A percentile compares a stretch with the other conserved stretches of the same genome.
phyloP scores from a whole-genome alignment of 441 rosid genomes.

The Euphorbia neoarborescens region DNA sequence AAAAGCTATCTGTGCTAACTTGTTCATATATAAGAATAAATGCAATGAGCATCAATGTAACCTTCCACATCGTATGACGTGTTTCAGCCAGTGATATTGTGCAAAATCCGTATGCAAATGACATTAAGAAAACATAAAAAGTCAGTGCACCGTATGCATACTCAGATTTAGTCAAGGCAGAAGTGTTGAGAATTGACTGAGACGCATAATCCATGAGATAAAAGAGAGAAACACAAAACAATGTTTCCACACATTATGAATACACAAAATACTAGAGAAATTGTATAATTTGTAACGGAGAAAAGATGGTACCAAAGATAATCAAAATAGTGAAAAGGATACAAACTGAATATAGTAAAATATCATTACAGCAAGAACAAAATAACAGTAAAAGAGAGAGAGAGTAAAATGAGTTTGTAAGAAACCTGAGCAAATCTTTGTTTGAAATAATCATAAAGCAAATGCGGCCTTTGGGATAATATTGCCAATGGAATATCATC shows the following conservation, averaged over 20 bases:
- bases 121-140: background rate
- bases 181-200: background rate
- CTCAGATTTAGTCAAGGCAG: background rate
- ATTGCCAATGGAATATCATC: constrained; percentile 83
- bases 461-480: constrained; percentile 77
- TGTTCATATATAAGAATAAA: background rate
- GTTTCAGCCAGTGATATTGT: background rate
- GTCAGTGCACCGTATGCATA: background rate
- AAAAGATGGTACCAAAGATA: background rate
- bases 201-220: background rate
- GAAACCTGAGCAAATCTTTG: constrained; percentile 99
- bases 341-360: background rate
- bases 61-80: background rate
- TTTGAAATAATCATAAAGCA: constrained; percentile 96
- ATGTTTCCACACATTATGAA: background rate
- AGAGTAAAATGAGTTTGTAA: constrained; percentile 10
- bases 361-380: background rate
- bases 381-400: background rate
- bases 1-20: background rate
- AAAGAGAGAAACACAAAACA: background rate
- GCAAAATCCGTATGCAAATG: background rate
- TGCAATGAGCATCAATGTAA: background rate
- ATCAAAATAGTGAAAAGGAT: background rate
- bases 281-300: background rate
- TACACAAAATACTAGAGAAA: background rate